Percentiles rank a stretch among this genome's conserved stretches.
These are phyloP conservation scores for Xylona heveae DNA, from an alignment of 495 filamentous ascomycete species.

Conservation along the genomic window DNA sequence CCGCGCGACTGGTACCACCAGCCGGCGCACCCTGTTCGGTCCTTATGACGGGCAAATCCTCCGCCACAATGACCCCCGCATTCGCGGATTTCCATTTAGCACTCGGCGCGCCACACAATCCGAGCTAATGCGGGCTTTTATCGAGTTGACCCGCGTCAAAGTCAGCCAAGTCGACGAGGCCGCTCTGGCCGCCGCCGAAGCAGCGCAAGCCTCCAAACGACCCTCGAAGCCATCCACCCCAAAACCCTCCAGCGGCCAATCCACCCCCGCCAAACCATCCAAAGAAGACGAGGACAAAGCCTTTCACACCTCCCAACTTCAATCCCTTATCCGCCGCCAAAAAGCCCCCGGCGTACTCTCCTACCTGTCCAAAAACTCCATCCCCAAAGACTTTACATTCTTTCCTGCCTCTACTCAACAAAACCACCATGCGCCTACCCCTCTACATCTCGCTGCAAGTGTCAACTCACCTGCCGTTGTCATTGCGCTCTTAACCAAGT, in stretches of 20 bases:
- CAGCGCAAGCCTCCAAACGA: slow-evolving; percentile 17
- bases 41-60: slow-evolving; percentile 78
- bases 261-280: slow-evolving; percentile 35
- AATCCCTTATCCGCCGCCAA: slow-evolving; percentile 70
- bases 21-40: slow-evolving; percentile 67
- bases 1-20: slow-evolving; percentile 70
- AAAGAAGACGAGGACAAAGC: slow-evolving; percentile 65
- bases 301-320: slow-evolving; percentile 70
- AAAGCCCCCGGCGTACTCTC: slow-evolving; percentile 73
- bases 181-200: slow-evolving; percentile 24
- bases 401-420: slow-evolving; percentile 40
- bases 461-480: slow-evolving; percentile 55
- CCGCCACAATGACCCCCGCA: slow-evolving; percentile 57
- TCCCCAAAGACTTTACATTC: slow-evolving; percentile 51
- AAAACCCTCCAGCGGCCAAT: slow-evolving; percentile 17
- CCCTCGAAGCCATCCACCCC: slow-evolving; percentile 5
- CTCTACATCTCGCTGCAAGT: slow-evolving; percentile 68
- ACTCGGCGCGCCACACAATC: slow-evolving; percentile 86
- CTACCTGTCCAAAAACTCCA: slow-evolving; percentile 52
- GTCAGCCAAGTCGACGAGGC: slow-evolving; percentile 48
- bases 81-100: slow-evolving; percentile 81
- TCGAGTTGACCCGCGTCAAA: slow-evolving; percentile 81
- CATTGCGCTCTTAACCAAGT: slow-evolving; percentile 53
- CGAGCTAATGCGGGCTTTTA: slow-evolving; percentile 82
- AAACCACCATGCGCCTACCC: slow-evolving; percentile 68